These are phyloP conservation scores for Ramaria rubella DNA, from an alignment of 768 basidiomycete genomes.

Conservation along the genomic window DNA sequence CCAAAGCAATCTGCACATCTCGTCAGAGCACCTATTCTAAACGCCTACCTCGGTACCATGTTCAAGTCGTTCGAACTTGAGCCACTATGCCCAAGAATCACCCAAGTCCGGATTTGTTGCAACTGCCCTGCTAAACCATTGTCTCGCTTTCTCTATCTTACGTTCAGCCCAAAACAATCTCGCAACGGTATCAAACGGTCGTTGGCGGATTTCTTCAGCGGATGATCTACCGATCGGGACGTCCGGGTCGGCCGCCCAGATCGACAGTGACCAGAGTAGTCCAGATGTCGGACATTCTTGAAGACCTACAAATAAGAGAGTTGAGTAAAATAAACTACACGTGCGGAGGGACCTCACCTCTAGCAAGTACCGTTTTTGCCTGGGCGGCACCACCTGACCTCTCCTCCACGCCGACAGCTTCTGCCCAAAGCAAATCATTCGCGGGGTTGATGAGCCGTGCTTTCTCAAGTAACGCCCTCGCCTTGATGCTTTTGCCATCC, in stretches of 20 bases:
- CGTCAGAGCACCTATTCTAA: background rate
- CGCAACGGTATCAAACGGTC: slow-evolving; percentile 86
- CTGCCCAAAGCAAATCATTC: slow-evolving; percentile 84
- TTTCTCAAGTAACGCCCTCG: slow-evolving; percentile 85
- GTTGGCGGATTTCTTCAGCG: slow-evolving; percentile 86
- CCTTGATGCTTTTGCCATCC: slow-evolving; percentile 89
- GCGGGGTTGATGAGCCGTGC: slow-evolving; percentile 80
- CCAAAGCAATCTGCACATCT: slow-evolving; percentile 3
- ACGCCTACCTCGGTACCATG: slow-evolving; percentile 75
- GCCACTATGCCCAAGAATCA: slow-evolving; percentile 96
- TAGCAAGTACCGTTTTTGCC: slow-evolving; percentile 80
- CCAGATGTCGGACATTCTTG: slow-evolving; percentile 93
- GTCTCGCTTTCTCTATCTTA: slow-evolving; percentile 90
- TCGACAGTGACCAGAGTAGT: slow-evolving; percentile 83
- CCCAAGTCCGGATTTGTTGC: slow-evolving; percentile 65
- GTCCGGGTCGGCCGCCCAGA: slow-evolving; percentile 90
- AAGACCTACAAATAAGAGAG: slow-evolving; percentile 36
- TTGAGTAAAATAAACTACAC: background rate
- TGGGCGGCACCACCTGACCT: slow-evolving; percentile 74
- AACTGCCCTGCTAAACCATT: slow-evolving; percentile 87
- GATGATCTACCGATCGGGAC: slow-evolving; percentile 82
- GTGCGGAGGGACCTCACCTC: slow-evolving; percentile 39
- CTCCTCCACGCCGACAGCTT: slow-evolving; percentile 87
- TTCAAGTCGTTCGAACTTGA: slow-evolving; percentile 90
- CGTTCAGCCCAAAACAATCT: slow-evolving; percentile 92